Percentiles rank a stretch among this genome's conserved stretches.
phyloP scores from a whole-genome alignment of 1,284 basidiomycete species.

The Ustilago curta region DNA sequence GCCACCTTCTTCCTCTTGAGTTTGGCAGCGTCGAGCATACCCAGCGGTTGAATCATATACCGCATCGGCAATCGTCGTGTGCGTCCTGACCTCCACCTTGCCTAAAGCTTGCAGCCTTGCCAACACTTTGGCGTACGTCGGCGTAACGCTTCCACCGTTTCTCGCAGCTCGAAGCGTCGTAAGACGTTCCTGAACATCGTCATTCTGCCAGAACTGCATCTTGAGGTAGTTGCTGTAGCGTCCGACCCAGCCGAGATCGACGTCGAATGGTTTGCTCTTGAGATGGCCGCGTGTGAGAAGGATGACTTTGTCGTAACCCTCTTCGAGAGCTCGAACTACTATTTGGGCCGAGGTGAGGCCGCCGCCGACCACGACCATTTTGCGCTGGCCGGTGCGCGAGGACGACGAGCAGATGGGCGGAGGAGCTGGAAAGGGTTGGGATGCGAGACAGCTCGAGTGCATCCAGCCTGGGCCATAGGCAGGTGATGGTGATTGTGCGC shows the following conservation, averaged over 20 bases:
- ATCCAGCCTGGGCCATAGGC: constrained; percentile 63
- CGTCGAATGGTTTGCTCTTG: constrained; percentile 68
- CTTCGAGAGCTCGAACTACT: constrained; percentile 59
- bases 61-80: constrained; percentile 52
- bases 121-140: constrained; percentile 59
- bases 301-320: constrained; percentile 64
- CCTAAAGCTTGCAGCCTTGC: constrained; percentile 51
- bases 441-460: constrained; percentile 65
- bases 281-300: constrained; percentile 66
- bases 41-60: constrained; percentile 8
- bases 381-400: neutral
- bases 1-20: neutral
- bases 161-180: constrained; percentile 60
- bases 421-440: constrained; percentile 44
- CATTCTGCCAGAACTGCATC: constrained; percentile 68
- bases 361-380: constrained; percentile 68
- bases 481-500: neutral
- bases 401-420: constrained; percentile 41
- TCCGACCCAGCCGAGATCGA: constrained; percentile 65
- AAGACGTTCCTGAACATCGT: constrained; percentile 50
- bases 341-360: constrained; percentile 70
- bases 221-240: constrained; percentile 63
- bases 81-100: constrained; percentile 52
- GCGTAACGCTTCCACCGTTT: constrained; percentile 68
- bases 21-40: neutral